Evolutionary conservation across 805 yeast species (phyloP), one percentile per base, ranked within the genome.

Genomic region (Saccharomyces mikatae): DNA sequence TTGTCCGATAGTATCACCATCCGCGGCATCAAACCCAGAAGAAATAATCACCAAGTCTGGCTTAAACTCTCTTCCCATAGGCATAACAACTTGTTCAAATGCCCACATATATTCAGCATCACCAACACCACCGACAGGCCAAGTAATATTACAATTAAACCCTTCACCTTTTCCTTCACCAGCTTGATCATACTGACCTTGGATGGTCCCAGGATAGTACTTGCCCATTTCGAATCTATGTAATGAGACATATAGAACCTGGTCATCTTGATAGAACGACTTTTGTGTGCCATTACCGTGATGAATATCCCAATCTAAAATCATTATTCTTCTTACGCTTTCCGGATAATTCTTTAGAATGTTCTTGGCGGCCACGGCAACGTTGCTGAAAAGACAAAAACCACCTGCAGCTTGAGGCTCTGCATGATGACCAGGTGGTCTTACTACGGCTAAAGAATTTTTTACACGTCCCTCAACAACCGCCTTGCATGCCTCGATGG

Each of bases 361-460:
- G 56, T 85, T 83, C 64, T 87, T 87, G 17, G 97, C 96, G 1
- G 99, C 98, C 21, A 94, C 97, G 0, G 98, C 97, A 26, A 94
- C 99, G 66, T 94, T 94, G 57, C 96, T 87, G 67, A 94, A 94
- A 48, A 94, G 75, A 73, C 99, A 94, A 68, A 94, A 94, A 13
- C 99, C 99, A 49, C 97, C 98, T 0, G 99, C 96, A 14, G 90
- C 76, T 60, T 89, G 94, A 1, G 99, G 99, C 66, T 95, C 99
- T 0, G 99, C 98, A 67, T 94, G 99, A 73, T 94, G 99, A 6
- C 99, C 99, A 0, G 99, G 99, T 1, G 99, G 99, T 60, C 99
- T 81, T 14, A 94, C 96, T 6, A 94, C 88, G 0, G 99, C 99
- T 50, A 94, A 67, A 0, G 97, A 84, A 67, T 94, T 94, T 66